Evolutionary conservation across 257 asterid genomes (phyloP).

Genomic region (Fraxinus anomala): DNA sequence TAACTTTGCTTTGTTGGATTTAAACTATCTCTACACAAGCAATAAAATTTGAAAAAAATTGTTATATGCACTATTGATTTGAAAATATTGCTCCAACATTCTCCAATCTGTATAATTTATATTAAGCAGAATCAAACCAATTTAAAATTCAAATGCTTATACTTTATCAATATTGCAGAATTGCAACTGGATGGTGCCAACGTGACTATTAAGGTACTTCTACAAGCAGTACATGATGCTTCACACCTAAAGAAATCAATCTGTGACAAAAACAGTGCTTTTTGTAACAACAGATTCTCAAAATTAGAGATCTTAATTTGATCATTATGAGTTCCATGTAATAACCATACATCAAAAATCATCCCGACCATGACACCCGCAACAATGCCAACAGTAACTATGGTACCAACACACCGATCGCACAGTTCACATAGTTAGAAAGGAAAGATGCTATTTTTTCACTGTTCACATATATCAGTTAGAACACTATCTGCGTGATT

Average conservation of each 20-base stretch:
- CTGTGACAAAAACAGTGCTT: not conserved
- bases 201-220: not conserved
- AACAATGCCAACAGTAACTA: not conserved
- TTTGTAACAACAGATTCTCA: not conserved
- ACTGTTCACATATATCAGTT: not conserved
- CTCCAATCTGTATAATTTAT: not conserved
- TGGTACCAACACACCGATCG: no score
- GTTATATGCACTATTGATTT: not conserved
- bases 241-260: not conserved
- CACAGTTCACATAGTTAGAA: no score
- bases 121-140: not conserved
- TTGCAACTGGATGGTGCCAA: not conserved
- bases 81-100: not conserved
- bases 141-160: not conserved
- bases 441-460: not conserved
- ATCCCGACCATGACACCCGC: not conserved
- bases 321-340: not conserved
- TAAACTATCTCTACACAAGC: not conserved
- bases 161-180: not conserved
- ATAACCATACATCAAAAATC: not conserved
- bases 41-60: not conserved
- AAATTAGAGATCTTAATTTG: not conserved
- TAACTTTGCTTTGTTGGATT: not conserved
- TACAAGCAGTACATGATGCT: not conserved
- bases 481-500: not conserved